Conservation (phyloP, 1,139 yeast species). For the Yamadazyma dushanensis region DNA sequence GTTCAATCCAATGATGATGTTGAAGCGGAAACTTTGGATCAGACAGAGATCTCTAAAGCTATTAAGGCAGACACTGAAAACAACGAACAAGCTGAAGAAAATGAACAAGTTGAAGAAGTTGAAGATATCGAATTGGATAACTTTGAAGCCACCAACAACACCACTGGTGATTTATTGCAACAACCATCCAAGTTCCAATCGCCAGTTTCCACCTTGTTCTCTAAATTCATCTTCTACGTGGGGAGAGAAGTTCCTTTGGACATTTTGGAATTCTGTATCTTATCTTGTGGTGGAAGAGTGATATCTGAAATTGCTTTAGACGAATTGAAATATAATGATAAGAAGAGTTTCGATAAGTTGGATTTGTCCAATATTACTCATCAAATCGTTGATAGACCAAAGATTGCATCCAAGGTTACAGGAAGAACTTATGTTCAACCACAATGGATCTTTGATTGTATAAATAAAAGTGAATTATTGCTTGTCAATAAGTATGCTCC, state of each 20-base stretch:
- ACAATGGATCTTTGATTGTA: slow-evolving; percentile 94
- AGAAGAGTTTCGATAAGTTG: slow-evolving; percentile 43
- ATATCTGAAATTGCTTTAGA: slow-evolving; percentile 88
- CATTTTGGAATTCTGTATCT: slow-evolving; percentile 80
- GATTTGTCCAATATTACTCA: slow-evolving; percentile 79
- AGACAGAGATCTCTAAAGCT: slow-evolving; percentile 49
- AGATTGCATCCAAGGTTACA: slow-evolving; percentile 69
- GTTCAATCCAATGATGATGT: slow-evolving; percentile 19
- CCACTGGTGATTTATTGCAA: slow-evolving; percentile 70
- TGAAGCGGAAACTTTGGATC: slow-evolving; percentile 41
- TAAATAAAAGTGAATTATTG: slow-evolving; percentile 73
- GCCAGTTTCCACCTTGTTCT: slow-evolving; percentile 63
- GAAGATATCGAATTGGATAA: slow-evolving; percentile 59
- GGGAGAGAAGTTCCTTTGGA: slow-evolving; percentile 97
- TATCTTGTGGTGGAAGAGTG: slow-evolving; percentile 84
- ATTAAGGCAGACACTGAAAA: slow-evolving; percentile 47
- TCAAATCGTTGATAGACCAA: slow-evolving; percentile 92
- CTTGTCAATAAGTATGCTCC: slow-evolving; percentile 85
- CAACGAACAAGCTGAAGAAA: slow-evolving; percentile 35
- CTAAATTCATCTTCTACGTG: slow-evolving; percentile 75
- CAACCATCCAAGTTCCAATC: slow-evolving; percentile 75
- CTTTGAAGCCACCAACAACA: slow-evolving; percentile 62
- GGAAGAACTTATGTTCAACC: slow-evolving; percentile 96
- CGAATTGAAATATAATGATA: slow-evolving; percentile 53
- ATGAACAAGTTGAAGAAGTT: slow-evolving; percentile 42